Evolutionary conservation across 2,329 filamentous ascomycete species (phyloP).

Genomic region (Clonostachys chloroleuca): DNA sequence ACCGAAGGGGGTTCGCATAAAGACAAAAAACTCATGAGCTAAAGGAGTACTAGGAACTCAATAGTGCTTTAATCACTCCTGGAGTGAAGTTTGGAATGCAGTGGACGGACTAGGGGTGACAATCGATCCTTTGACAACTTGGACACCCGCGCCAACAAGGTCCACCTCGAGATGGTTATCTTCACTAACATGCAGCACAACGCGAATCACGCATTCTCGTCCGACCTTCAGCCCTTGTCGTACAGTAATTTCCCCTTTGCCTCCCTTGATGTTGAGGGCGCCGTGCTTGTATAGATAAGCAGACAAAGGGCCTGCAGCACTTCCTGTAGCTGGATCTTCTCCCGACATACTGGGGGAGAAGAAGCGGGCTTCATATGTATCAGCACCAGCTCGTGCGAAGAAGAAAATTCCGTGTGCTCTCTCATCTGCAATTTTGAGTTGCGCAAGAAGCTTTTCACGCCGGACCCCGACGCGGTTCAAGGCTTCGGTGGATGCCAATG

Average conservation of each 20-base stretch:
- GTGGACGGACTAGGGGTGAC: neutral
- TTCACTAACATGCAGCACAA: neutral
- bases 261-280: neutral
- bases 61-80: too few relatives aligned
- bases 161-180: neutral
- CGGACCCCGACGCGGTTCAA: constrained; percentile 5
- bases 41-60: too few relatives aligned
- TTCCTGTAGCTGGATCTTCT: constrained; percentile 13
- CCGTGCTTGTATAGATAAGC: constrained; percentile 7
- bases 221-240: neutral
- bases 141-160: neutral
- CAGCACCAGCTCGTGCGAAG: constrained; percentile 1
- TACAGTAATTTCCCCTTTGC: neutral
- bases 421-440: constrained; percentile 7
- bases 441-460: constrained; percentile 6
- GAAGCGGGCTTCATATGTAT: constrained; percentile 9
- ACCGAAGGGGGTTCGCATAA: too few relatives aligned
- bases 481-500: constrained; percentile 4
- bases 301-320: constrained; percentile 10
- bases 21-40: too few relatives aligned
- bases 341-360: constrained; percentile 12
- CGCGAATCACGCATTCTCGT: neutral
- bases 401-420: constrained; percentile 7
- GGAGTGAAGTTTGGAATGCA: neutral
- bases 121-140: neutral